Percentiles rank a stretch among this genome's conserved stretches.
Conservation (phyloP, 257 asterid species). For the Eustoma russellianum region DNA sequence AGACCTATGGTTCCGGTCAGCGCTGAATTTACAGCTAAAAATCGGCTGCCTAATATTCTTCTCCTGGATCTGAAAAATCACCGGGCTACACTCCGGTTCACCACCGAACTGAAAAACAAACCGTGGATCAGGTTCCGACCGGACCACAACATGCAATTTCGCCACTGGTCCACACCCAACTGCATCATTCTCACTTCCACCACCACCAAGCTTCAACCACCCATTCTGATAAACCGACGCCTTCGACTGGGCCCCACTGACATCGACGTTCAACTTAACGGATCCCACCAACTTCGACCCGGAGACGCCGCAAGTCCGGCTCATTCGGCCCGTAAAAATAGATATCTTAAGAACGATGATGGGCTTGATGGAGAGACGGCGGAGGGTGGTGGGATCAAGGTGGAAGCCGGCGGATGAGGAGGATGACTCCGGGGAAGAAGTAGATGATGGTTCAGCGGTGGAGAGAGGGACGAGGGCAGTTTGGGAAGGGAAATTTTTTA, state of each 20-base stretch:
- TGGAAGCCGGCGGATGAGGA: conserved; percentile 42
- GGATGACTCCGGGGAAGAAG: conserved; percentile 34
- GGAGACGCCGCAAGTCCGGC: conserved; percentile 60
- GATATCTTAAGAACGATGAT: conserved; percentile 35
- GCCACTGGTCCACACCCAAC: conserved; percentile 25
- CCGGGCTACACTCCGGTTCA: conserved; percentile 92
- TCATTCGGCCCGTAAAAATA: conserved; percentile 62
- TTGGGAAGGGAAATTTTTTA: conserved; percentile 64
- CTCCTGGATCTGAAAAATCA: conserved; percentile 51
- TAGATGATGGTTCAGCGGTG: conserved; percentile 10
- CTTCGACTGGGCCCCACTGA: conserved; percentile 36
- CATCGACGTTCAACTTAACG: conserved; percentile 26
- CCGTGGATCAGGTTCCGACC: conserved; percentile 84
- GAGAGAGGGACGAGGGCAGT: conserved; percentile 55
- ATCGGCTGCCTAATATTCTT: conserved; percentile 67
- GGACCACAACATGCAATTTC: conserved; percentile 45
- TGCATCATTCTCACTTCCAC: conserved; percentile 6
- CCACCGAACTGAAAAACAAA: conserved; percentile 86
- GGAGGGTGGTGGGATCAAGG: conserved; percentile 67
- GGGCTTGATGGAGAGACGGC: conserved; percentile 37
- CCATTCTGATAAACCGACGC: conserved; percentile 45
- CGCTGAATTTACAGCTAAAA: conserved; percentile 85
- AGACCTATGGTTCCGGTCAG: conserved; percentile 65
- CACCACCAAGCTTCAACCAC: conserved; percentile 78
- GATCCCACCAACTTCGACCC: conserved; percentile 52